Percentiles rank a stretch among this genome's conserved stretches.
phyloP scores from a whole-genome alignment of 805 yeast genomes.

The Candida lessepsii region DNA sequence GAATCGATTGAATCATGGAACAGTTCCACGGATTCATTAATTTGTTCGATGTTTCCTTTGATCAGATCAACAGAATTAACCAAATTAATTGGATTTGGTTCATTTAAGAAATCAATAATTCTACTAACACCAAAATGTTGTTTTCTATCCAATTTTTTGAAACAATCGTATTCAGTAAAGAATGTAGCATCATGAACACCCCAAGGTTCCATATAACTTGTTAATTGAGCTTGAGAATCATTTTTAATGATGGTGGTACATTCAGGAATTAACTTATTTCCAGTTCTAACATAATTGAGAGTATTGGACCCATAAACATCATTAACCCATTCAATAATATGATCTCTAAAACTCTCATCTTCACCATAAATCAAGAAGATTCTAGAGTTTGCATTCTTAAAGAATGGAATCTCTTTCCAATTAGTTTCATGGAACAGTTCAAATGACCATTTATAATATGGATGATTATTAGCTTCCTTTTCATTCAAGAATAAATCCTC shows the following conservation, averaged over 20 bases:
- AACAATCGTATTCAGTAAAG: conserved; percentile 24
- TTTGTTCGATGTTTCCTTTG: too few species aligned
- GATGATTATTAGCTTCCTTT: conserved; percentile 6
- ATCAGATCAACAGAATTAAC: too few species aligned
- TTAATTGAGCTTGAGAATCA: conserved; percentile 20
- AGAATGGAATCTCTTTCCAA: conserved; percentile 35
- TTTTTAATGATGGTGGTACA: conserved; percentile 6
- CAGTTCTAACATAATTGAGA: conserved; percentile 9
- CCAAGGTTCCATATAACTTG: conserved; percentile 33
- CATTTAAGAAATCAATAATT: conserved; percentile 8
- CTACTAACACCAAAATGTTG: conserved; percentile 16
- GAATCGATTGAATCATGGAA: not conserved
- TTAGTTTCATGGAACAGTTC: conserved; percentile 4
- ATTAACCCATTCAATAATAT: conserved; percentile 33
- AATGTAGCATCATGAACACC: conserved; percentile 34
- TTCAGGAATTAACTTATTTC: conserved; percentile 19
- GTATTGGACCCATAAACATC: conserved; percentile 29
- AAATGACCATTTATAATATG: conserved; percentile 15
- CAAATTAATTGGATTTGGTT: not conserved
- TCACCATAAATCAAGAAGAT: conserved; percentile 39
- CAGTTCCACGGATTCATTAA: too few species aligned
- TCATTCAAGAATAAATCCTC: conserved; percentile 7
- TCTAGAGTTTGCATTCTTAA: conserved; percentile 20
- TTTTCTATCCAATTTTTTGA: conserved; percentile 6
- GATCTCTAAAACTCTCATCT: conserved; percentile 43